Percentiles rank a stretch among this genome's conserved stretches.
These are phyloP conservation scores for Schoenoplectus triqueter DNA, from an alignment of 202 grass and related monocot genomes.

Conservation along the genomic window DNA sequence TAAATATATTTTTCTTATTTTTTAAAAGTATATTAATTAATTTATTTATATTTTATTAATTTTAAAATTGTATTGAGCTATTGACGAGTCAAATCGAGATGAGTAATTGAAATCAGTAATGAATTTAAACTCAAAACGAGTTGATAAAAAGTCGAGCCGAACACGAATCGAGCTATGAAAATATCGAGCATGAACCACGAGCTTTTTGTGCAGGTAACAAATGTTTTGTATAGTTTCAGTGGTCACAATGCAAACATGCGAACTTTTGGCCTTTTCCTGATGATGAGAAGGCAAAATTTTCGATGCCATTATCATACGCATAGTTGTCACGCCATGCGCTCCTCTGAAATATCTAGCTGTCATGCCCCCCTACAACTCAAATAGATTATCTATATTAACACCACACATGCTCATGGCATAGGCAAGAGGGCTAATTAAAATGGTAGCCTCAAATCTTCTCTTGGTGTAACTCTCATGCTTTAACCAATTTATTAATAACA, in stretches of 20 bases:
- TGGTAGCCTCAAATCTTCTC: background rate
- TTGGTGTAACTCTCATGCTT: background rate
- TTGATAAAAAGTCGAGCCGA: too few relatives aligned
- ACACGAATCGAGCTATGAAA: too few relatives aligned
- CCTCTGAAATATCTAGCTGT: background rate
- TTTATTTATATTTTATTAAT: too few relatives aligned
- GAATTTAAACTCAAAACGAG: too few relatives aligned
- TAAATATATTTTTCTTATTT: too few relatives aligned
- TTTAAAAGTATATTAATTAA: too few relatives aligned
- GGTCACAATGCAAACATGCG: background rate
- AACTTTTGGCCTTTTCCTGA: background rate
- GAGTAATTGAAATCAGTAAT: too few relatives aligned
- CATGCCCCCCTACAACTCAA: background rate
- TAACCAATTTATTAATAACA: background rate
- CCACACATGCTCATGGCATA: background rate
- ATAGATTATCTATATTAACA: background rate
- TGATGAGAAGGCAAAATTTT: background rate
- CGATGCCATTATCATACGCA: background rate
- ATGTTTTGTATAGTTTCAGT: background rate
- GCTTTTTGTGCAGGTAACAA: background rate
- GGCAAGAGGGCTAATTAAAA: background rate
- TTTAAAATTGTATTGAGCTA: too few relatives aligned
- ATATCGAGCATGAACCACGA: too few relatives aligned
- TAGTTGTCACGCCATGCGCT: conserved; percentile 7
- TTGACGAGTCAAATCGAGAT: too few relatives aligned